These are phyloP conservation scores for Isatis tinctoria DNA, from an alignment of 345 rosid species.

Conservation along the genomic window DNA sequence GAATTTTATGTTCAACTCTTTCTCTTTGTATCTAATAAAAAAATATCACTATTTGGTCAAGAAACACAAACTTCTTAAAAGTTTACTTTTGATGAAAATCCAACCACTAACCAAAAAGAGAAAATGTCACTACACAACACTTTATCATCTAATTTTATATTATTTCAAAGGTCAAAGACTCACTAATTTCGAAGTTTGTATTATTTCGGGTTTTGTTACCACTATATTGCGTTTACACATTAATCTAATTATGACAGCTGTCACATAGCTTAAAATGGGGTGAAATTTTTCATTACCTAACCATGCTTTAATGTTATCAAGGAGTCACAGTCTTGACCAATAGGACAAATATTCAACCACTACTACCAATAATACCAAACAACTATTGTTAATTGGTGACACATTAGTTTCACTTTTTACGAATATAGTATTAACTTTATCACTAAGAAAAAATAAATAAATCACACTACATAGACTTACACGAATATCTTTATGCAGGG, in stretches of 20 bases:
- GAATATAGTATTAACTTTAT: background rate
- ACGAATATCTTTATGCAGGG: background rate
- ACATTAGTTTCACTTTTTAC: background rate
- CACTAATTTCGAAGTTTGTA: background rate
- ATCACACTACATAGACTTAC: background rate
- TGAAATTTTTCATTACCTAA: no score
- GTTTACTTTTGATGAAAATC: background rate
- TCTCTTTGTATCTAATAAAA: constrained; percentile 14
- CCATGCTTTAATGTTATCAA: no score
- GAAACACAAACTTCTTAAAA: background rate
- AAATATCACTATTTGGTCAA: constrained; percentile 1
- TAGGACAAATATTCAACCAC: background rate
- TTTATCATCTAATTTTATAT: background rate
- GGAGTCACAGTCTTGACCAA: background rate
- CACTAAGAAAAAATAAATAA: background rate
- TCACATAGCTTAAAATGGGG: background rate
- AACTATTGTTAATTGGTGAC: background rate
- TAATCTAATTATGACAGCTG: background rate
- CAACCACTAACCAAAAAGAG: background rate
- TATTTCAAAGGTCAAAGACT: background rate
- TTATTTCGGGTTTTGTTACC: background rate
- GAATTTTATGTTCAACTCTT: constrained; percentile 4
- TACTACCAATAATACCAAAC: no score
- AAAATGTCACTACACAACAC: background rate
- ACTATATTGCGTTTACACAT: background rate